Evolutionary conservation across 768 basidiomycete species (phyloP).

Genomic region (Porphyrellus cyaneotinctus): DNA sequence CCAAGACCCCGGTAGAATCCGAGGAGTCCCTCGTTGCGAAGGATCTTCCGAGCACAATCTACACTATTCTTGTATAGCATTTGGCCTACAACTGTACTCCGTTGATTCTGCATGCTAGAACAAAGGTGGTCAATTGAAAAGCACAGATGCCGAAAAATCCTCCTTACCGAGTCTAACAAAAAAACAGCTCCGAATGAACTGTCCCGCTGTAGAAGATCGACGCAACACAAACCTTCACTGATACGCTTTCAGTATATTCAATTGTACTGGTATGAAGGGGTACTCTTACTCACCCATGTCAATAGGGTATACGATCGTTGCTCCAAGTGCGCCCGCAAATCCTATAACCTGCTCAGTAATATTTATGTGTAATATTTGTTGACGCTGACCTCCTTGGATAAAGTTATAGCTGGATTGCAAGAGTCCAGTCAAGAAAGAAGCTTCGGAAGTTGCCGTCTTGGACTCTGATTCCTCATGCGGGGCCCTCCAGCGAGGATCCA

Average conservation of each 20-base stretch:
- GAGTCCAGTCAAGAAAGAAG: conserved; percentile 52
- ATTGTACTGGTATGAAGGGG: background rate
- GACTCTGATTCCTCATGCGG: conserved; percentile 53
- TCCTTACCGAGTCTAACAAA: conserved; percentile 55
- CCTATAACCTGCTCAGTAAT: conserved; percentile 42
- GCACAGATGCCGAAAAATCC: conserved; percentile 1
- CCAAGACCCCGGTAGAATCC: conserved; percentile 98
- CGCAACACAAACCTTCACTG: conserved; percentile 64
- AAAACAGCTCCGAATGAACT: conserved; percentile 7
- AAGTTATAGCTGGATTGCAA: conserved; percentile 83
- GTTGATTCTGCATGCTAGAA: conserved; percentile 92
- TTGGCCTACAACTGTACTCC: conserved; percentile 94
- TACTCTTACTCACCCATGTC: conserved; percentile 66
- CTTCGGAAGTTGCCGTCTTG: conserved; percentile 26
- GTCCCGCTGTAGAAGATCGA: background rate
- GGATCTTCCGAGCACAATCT: conserved; percentile 91
- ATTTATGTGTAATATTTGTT: background rate
- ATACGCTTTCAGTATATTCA: conserved; percentile 7
- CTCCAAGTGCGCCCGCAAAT: conserved; percentile 89
- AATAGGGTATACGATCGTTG: conserved; percentile 97
- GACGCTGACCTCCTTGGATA: conserved; percentile 65
- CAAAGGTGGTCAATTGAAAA: conserved; percentile 2
- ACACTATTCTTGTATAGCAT: conserved; percentile 93
- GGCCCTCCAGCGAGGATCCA: conserved; percentile 86
- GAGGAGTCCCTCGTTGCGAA: conserved; percentile 86